Percentiles rank a stretch among this genome's conserved stretches.
Evolutionary conservation across 2,329 filamentous ascomycete genomes (phyloP).

Genomic region (Trichoderma guizhouense): DNA sequence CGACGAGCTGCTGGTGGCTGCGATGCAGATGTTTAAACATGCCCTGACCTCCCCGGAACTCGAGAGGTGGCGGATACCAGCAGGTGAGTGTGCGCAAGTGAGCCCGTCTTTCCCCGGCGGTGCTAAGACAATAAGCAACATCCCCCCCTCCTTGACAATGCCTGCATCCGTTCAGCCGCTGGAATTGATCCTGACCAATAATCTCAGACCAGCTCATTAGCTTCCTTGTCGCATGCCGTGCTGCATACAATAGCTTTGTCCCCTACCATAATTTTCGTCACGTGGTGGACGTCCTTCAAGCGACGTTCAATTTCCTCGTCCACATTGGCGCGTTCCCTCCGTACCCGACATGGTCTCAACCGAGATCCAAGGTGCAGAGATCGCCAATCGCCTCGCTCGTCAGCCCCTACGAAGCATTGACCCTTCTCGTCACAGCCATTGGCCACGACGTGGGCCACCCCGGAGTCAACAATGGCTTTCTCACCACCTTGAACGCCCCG

Average conservation of each 20-base stretch:
- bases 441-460: slow-evolving; percentile 97
- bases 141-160: slow-evolving; percentile 1
- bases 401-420: slow-evolving; percentile 83
- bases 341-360: slow-evolving; percentile 48
- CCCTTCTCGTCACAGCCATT: slow-evolving; percentile 90
- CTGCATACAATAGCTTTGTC: slow-evolving; percentile 94
- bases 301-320: slow-evolving; percentile 85
- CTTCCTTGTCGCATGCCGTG: slow-evolving; percentile 83
- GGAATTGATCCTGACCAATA: slow-evolving; percentile 38
- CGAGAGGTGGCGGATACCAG: slow-evolving; percentile 73
- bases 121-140: slow-evolving; percentile 11
- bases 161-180: slow-evolving; percentile 11
- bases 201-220: slow-evolving; percentile 70
- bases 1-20: slow-evolving; percentile 82
- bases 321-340: slow-evolving; percentile 71
- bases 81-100: slow-evolving; percentile 53
- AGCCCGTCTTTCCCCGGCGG: neutral
- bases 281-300: slow-evolving; percentile 93
- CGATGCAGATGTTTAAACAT: slow-evolving; percentile 87
- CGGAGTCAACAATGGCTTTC: slow-evolving; percentile 95
- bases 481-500: slow-evolving; percentile 87
- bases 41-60: slow-evolving; percentile 78
- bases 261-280: slow-evolving; percentile 98
- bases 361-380: slow-evolving; percentile 37
- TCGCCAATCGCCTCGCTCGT: slow-evolving; percentile 72